Percentiles rank a stretch among this genome's conserved stretches.
Conservation (phyloP, 1,284 basidiomycete genomes). For the Phaffia rhodozyma region DNA sequence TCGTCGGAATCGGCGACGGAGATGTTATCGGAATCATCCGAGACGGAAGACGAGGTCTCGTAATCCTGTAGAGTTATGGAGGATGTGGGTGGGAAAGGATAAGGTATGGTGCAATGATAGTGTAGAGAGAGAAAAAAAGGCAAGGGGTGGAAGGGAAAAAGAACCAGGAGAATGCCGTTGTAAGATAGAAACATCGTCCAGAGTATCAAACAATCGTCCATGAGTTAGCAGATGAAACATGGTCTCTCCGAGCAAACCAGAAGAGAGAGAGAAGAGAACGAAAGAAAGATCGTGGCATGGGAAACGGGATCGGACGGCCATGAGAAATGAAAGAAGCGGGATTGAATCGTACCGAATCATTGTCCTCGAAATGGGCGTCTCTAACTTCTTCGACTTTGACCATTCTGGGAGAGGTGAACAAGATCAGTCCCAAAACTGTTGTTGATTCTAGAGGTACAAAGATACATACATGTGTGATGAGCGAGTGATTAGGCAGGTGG, state of each 20-base stretch:
- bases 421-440: not conserved
- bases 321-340: not conserved
- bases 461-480: not conserved
- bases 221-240: too few relatives aligned
- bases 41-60: slow-evolving; percentile 29
- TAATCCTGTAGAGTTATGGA: slow-evolving; percentile 14
- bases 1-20: slow-evolving; percentile 24
- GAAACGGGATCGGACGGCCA: too few relatives aligned
- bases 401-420: slow-evolving; percentile 11
- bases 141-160: too few relatives aligned
- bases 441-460: not conserved
- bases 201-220: too few relatives aligned
- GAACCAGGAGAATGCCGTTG: too few relatives aligned
- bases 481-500: not conserved
- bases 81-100: too few relatives aligned
- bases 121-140: too few relatives aligned
- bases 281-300: too few relatives aligned
- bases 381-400: slow-evolving; percentile 36
- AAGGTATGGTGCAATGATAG: too few relatives aligned
- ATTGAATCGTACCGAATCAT: slow-evolving; percentile 25
- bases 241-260: too few relatives aligned
- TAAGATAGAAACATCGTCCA: too few relatives aligned
- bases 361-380: slow-evolving; percentile 24
- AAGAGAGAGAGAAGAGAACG: too few relatives aligned
- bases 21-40: slow-evolving; percentile 27